Conservation (phyloP, 2,329 filamentous ascomycete species). For the Claviceps africana region DNA sequence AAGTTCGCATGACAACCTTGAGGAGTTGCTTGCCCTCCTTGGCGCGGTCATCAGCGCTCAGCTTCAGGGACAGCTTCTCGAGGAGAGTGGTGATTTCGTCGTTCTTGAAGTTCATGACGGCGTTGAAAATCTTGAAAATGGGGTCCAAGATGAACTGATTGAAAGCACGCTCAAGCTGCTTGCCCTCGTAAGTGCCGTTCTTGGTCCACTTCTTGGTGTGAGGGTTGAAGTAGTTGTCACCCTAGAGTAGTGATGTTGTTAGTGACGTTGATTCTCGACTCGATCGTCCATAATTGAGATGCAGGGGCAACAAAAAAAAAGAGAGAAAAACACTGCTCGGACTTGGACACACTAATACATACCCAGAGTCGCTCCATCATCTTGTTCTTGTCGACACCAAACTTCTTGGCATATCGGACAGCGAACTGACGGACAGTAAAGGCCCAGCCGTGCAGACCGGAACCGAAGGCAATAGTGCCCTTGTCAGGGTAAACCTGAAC, state of each 20-base stretch:
- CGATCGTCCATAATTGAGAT: too few species aligned
- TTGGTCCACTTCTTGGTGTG: constrained; percentile 99
- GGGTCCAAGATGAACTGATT: constrained; percentile 99
- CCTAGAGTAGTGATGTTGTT: constrained; percentile 25
- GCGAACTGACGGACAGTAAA: constrained; percentile 99
- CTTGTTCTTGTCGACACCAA: constrained; percentile 98
- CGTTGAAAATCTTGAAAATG: constrained; percentile 97
- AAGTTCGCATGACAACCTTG: constrained; percentile 97
- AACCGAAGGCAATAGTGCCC: constrained; percentile 97
- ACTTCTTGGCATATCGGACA: constrained; percentile 95
- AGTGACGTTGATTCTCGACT: constrained; percentile 2
- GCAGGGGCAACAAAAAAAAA: too few species aligned
- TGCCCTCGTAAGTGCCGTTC: constrained; percentile 66
- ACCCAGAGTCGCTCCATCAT: constrained; percentile 99
- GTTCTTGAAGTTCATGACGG: constrained; percentile 98
- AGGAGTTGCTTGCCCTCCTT: constrained; percentile 96
- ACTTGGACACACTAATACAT: constrained; percentile 18
- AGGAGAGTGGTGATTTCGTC: constrained; percentile 75
- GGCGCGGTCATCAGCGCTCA: constrained; percentile 70
- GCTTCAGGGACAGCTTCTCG: constrained; percentile 92
- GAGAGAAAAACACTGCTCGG: too few species aligned
- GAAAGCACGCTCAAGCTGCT: constrained; percentile 93
- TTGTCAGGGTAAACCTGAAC: constrained; percentile 97
- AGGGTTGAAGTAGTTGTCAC: constrained; percentile 99
- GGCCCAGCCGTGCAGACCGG: constrained; percentile 98